Evolutionary conservation across 2,329 filamentous ascomycete species (phyloP).

Genomic region (Ascochyta lentis): DNA sequence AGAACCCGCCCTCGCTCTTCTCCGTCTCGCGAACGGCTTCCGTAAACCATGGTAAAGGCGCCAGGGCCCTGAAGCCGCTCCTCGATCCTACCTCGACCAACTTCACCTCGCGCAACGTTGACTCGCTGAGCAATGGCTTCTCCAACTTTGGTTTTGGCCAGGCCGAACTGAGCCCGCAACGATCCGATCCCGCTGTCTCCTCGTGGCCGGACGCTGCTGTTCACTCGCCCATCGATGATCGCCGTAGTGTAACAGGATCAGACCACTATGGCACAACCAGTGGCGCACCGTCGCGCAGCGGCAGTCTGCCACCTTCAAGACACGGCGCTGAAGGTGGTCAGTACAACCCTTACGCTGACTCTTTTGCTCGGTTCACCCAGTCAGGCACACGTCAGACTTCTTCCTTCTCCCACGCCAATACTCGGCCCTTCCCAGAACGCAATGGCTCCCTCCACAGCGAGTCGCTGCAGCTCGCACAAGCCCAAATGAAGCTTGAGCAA

Average conservation of each 20-base stretch:
- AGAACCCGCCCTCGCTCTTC: slow-evolving; percentile 38
- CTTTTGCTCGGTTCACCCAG: slow-evolving; percentile 37
- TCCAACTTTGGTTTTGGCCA: slow-evolving; percentile 43
- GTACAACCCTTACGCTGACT: slow-evolving; percentile 40
- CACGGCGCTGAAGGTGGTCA: slow-evolving; percentile 53
- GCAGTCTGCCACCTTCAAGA: slow-evolving; percentile 63
- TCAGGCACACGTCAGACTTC: slow-evolving; percentile 54
- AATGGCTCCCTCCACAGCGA: slow-evolving; percentile 50
- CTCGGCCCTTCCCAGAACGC: slow-evolving; percentile 47
- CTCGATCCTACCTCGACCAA: slow-evolving; percentile 43
- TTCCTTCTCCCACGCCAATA: slow-evolving; percentile 58
- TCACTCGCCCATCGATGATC: slow-evolving; percentile 53
- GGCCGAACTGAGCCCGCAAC: slow-evolving; percentile 36
- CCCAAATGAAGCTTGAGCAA: slow-evolving; percentile 44
- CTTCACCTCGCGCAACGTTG: slow-evolving; percentile 40
- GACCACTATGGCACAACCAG: slow-evolving; percentile 56
- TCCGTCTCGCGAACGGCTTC: slow-evolving; percentile 31
- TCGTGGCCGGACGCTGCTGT: slow-evolving; percentile 46
- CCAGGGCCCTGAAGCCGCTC: slow-evolving; percentile 38
- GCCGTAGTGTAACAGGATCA: slow-evolving; percentile 48
- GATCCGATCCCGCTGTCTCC: slow-evolving; percentile 34
- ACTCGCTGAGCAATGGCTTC: slow-evolving; percentile 44
- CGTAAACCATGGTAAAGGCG: slow-evolving; percentile 30
- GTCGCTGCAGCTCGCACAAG: slow-evolving; percentile 41
- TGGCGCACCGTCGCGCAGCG: slow-evolving; percentile 59